phyloP scores from a whole-genome alignment of 768 basidiomycete species.

The Cystobasidium ongulense region DNA sequence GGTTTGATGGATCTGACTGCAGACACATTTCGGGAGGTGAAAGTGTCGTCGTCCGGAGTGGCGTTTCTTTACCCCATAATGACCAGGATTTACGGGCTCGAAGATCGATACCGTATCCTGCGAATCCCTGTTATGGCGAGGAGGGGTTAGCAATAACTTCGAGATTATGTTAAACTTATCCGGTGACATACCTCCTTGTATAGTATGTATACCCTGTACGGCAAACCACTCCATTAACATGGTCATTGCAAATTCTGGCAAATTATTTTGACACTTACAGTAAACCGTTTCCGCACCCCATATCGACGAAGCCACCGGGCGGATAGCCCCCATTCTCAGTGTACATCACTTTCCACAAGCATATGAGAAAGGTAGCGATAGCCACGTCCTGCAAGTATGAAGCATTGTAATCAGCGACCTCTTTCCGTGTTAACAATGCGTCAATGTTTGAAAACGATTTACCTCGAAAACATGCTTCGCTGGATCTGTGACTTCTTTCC shows the following conservation, averaged over 20 bases:
- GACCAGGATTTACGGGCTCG: slow-evolving; percentile 77
- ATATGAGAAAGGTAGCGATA: slow-evolving; percentile 84
- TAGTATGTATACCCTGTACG: slow-evolving; percentile 1
- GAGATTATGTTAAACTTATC: neutral
- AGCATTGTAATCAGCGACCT: no score
- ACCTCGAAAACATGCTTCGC: slow-evolving; percentile 76
- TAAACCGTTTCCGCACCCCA: slow-evolving; percentile 91
- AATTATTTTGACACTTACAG: slow-evolving; percentile 48
- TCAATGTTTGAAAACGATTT: neutral
- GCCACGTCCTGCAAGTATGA: slow-evolving; percentile 70
- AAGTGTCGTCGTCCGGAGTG: slow-evolving; percentile 62
- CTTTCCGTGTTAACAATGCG: no score
- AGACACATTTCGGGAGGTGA: slow-evolving; percentile 27
- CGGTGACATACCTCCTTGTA: neutral
- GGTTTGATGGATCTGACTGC: neutral
- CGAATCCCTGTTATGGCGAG: slow-evolving; percentile 55
- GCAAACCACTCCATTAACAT: neutral
- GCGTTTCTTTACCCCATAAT: slow-evolving; percentile 60
- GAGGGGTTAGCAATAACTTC: slow-evolving; percentile 29
- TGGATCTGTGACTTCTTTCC: slow-evolving; percentile 77
- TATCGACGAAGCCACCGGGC: slow-evolving; percentile 74
- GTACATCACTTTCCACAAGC: slow-evolving; percentile 77
- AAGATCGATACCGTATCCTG: slow-evolving; percentile 74
- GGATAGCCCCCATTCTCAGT: slow-evolving; percentile 48
- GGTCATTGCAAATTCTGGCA: neutral